These are phyloP conservation scores for Domatiomyces catenatus DNA, from an alignment of 2,329 filamentous ascomycete species.

Conservation along the genomic window DNA sequence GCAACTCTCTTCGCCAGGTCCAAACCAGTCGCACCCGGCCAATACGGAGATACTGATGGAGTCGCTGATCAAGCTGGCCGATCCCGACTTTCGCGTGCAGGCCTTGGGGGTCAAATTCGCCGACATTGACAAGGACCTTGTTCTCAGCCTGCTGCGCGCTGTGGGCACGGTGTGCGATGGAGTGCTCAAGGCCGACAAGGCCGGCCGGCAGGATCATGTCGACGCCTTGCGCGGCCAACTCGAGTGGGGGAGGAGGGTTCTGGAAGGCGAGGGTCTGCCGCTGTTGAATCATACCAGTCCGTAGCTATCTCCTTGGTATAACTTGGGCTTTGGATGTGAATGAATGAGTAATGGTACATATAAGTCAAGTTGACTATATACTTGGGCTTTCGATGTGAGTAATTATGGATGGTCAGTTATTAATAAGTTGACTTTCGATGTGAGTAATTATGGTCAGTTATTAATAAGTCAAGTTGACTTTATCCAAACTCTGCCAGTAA, in stretches of 20 bases:
- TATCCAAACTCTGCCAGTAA: too few relatives aligned
- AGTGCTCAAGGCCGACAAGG: slow-evolving; percentile 38
- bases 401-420: background rate
- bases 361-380: too few relatives aligned
- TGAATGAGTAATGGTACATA: background rate
- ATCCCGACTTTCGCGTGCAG: slow-evolving; percentile 13
- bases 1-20: background rate
- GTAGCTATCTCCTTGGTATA: background rate
- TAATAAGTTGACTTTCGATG: background rate
- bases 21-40: slow-evolving; percentile 5
- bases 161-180: slow-evolving; percentile 38
- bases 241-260: slow-evolving; percentile 55
- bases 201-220: slow-evolving; percentile 43
- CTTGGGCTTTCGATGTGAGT: background rate
- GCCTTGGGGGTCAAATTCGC: slow-evolving; percentile 19
- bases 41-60: slow-evolving; percentile 17
- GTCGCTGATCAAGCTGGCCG: slow-evolving; percentile 16
- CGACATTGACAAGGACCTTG: slow-evolving; percentile 39
- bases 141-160: slow-evolving; percentile 39
- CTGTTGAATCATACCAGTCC: background rate
- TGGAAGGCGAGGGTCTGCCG: slow-evolving; percentile 46
- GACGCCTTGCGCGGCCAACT: slow-evolving; percentile 54
- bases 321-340: too few relatives aligned
- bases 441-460: background rate
- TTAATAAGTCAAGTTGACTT: too few relatives aligned